phyloP scores from a whole-genome alignment of 306 rosid species.

The Ammopiptanthus mongolicus region DNA sequence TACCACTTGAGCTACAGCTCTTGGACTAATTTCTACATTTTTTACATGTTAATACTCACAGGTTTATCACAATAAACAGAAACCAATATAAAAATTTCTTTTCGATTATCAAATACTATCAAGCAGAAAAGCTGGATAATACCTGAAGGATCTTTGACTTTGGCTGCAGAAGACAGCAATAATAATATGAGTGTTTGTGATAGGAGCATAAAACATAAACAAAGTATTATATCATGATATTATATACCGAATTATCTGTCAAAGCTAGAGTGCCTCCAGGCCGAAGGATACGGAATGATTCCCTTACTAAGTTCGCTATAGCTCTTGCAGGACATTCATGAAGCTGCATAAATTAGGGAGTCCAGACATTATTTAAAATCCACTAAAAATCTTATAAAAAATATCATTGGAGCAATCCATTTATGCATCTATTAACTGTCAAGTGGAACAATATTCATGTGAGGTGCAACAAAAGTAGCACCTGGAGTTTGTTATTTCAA shows the following conservation, averaged over 20 bases:
- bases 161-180: conserved; percentile 44
- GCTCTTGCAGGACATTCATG: conserved; percentile 67
- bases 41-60: neutral
- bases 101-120: neutral
- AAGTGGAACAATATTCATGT: neutral
- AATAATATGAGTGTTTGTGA: conserved; percentile 24
- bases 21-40: neutral
- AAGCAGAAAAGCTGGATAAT: conserved; percentile 12
- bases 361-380: neutral
- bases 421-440: neutral
- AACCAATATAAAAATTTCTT: neutral
- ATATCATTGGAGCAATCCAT: neutral
- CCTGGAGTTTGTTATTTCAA: neutral
- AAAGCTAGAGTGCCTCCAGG: conserved; percentile 64
- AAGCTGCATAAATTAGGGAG: conserved; percentile 31
- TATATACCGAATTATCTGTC: conserved; percentile 51
- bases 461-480: neutral
- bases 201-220: neutral
- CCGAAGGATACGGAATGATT: conserved; percentile 65
- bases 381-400: neutral
- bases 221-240: neutral
- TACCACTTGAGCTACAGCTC: neutral
- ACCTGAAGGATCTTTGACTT: conserved; percentile 63
- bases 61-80: neutral
- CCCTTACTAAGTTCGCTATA: conserved; percentile 39